Percentiles rank a stretch among this genome's conserved stretches.
phyloP scores from a whole-genome alignment of 2,329 filamentous ascomycete genomes.

The Neopestalotiopsis sp. region DNA sequence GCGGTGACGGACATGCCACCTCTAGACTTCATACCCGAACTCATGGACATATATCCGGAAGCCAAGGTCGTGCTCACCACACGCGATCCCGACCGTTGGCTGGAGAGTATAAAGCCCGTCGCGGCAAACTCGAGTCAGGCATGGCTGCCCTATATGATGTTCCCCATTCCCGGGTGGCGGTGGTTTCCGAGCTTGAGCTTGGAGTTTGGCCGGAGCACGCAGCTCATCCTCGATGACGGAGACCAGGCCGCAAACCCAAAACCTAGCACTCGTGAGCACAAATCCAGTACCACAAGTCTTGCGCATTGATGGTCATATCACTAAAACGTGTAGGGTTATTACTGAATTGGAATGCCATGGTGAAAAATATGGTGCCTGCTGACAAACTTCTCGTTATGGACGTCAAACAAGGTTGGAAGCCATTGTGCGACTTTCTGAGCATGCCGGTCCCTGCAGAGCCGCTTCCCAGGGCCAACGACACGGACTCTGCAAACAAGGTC shows the following conservation, averaged over 20 bases:
- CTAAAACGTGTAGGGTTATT: background rate
- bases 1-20: constrained; percentile 45
- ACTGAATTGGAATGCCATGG: constrained; percentile 19
- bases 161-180: constrained; percentile 16
- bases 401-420: constrained; percentile 30
- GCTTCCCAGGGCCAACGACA: constrained; percentile 32
- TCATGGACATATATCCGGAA: constrained; percentile 36
- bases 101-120: constrained; percentile 24
- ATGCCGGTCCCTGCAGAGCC: constrained; percentile 28
- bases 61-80: constrained; percentile 45
- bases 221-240: background rate
- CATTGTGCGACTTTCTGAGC: constrained; percentile 29
- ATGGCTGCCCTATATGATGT: constrained; percentile 13
- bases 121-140: background rate
- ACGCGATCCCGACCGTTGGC: constrained; percentile 33
- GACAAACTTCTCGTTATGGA: constrained; percentile 31
- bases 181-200: constrained; percentile 8
- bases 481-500: constrained; percentile 25
- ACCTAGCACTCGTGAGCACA: background rate
- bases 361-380: constrained; percentile 24
- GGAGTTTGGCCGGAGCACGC: constrained; percentile 1
- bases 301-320: background rate
- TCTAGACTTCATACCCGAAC: constrained; percentile 41
- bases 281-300: no score
- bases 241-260: background rate